A percentile compares a stretch with the other conserved stretches of the same genome.
These are phyloP conservation scores for Saccharomycopsis amapae DNA, from an alignment of 805 yeast genomes.

Conservation along the genomic window DNA sequence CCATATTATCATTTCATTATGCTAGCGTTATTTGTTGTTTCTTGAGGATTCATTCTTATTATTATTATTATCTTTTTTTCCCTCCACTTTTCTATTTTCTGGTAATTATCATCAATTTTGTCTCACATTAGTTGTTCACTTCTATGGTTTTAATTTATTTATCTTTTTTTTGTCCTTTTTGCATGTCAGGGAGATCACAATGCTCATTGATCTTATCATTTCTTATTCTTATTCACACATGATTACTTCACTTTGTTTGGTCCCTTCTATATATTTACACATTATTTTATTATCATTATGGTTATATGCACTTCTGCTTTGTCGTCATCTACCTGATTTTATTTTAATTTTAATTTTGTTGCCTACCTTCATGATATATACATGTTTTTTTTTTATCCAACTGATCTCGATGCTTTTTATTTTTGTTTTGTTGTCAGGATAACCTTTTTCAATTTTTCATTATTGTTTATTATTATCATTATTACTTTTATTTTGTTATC, in stretches of 20 bases:
- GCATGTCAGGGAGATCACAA: too few species aligned
- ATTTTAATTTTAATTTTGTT: not conserved
- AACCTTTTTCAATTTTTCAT: not conserved
- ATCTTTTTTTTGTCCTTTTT: too few species aligned
- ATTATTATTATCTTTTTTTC: not conserved
- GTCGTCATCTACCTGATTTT: too few species aligned
- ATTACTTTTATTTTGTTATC: not conserved
- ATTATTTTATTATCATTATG: not conserved
- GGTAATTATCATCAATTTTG: not conserved
- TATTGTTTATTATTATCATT: not conserved
- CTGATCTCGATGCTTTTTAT: not conserved
- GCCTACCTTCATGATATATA: not conserved
- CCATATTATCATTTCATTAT: slow-evolving; percentile 4
- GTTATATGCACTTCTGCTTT: not conserved
- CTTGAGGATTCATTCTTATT: not conserved
- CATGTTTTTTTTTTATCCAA: not conserved
- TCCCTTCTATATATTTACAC: too few species aligned
- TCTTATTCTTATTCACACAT: not conserved
- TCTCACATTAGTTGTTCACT: not conserved
- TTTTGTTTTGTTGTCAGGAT: not conserved
- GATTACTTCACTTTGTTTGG: too few species aligned
- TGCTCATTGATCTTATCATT: not conserved
- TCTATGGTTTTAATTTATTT: too few species aligned
- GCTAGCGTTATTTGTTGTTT: not conserved
- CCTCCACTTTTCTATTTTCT: not conserved